phyloP scores from a whole-genome alignment of 2,329 filamentous ascomycete genomes.

The Colletotrichum tamarilloi region DNA sequence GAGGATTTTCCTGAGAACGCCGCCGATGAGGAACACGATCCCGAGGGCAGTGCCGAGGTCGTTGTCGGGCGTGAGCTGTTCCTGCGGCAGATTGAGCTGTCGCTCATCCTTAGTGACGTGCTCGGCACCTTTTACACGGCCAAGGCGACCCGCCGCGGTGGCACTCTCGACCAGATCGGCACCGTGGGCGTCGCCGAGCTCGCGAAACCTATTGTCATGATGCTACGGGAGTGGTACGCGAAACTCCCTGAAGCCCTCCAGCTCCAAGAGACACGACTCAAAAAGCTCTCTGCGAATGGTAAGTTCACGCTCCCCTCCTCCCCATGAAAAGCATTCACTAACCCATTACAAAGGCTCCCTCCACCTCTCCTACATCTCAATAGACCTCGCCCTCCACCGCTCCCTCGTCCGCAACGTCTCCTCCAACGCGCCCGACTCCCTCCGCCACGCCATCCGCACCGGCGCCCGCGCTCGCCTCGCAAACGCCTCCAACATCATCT shows the following conservation, averaged over 20 bases:
- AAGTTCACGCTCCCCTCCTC: background rate
- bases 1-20: constrained; percentile 53
- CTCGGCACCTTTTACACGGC: constrained; percentile 59
- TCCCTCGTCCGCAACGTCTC: constrained; percentile 58
- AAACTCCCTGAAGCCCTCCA: constrained; percentile 57
- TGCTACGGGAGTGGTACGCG: constrained; percentile 56
- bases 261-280: constrained; percentile 53
- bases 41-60: constrained; percentile 54
- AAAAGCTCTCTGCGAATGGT: constrained; percentile 53
- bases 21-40: constrained; percentile 47
- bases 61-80: constrained; percentile 60
- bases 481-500: constrained; percentile 52
- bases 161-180: constrained; percentile 46
- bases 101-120: constrained; percentile 62
- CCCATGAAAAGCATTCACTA: background rate
- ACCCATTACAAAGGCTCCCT: constrained; percentile 52
- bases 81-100: constrained; percentile 61
- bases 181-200: constrained; percentile 47
- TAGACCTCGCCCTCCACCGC: constrained; percentile 63
- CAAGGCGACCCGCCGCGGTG: constrained; percentile 43
- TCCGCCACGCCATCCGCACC: constrained; percentile 47
- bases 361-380: constrained; percentile 62
- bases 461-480: constrained; percentile 53
- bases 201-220: constrained; percentile 47
- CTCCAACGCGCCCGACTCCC: constrained; percentile 42